These are phyloP conservation scores for Dichomitus squalens DNA, from an alignment of 1,284 basidiomycete species.

Conservation along the genomic window DNA sequence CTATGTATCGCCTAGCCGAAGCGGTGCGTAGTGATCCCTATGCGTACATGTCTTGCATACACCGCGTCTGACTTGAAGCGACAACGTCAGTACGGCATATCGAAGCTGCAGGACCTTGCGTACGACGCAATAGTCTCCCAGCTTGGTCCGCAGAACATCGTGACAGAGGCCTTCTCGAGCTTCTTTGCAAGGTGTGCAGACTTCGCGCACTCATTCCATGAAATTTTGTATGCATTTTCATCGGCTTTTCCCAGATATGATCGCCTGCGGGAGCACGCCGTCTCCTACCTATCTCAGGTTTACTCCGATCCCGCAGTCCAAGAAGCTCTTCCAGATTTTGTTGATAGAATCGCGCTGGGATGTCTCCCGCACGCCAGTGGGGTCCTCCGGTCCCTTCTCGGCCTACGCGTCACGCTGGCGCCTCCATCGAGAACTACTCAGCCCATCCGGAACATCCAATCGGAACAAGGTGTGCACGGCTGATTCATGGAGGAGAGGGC, in stretches of 20 bases:
- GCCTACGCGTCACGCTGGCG: constrained; percentile 1
- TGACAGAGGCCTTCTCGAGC: constrained; percentile 26
- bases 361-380: constrained; percentile 18
- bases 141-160: constrained; percentile 20
- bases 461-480: no score
- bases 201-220: no score
- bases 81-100: constrained; percentile 10
- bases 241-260: no score
- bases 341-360: constrained; percentile 17
- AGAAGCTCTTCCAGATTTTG: constrained; percentile 3
- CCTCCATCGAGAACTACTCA: neutral
- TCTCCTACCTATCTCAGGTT: constrained; percentile 17
- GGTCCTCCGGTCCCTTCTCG: constrained; percentile 22
- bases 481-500: no score
- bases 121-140: constrained; percentile 15
- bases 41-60: no score
- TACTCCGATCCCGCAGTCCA: constrained; percentile 10
- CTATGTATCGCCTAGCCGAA: constrained; percentile 30
- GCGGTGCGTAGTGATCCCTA: no score
- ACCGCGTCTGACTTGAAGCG: no score
- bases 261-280: constrained; percentile 21
- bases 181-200: constrained; percentile 17
- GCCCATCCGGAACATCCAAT: no score
- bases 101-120: constrained; percentile 21
- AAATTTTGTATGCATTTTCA: no score